These are phyloP conservation scores for Beauveria bassiana DNA, from an alignment of 2,329 filamentous ascomycete genomes.

Conservation along the genomic window DNA sequence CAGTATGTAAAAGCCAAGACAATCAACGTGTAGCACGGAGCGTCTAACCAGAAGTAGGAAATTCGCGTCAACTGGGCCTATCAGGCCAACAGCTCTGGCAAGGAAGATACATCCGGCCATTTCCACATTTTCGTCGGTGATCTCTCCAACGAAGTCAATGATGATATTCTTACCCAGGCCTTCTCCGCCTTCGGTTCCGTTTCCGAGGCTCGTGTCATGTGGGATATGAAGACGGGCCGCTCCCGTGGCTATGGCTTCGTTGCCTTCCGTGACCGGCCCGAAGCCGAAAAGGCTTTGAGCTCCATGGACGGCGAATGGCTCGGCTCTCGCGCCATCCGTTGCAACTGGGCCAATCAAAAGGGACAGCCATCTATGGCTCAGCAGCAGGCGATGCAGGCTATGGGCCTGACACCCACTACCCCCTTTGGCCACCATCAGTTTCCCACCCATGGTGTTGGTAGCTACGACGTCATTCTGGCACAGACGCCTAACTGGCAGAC, in stretches of 20 bases:
- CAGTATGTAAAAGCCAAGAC: conserved; percentile 48
- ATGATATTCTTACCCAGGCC: conserved; percentile 85
- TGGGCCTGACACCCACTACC: conserved; percentile 97
- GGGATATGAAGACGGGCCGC: conserved; percentile 99
- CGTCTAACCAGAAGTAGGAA: conserved; percentile 53
- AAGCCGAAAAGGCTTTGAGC: conserved; percentile 92
- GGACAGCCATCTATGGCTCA: conserved; percentile 98
- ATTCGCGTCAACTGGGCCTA: conserved; percentile 99
- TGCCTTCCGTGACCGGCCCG: conserved; percentile 85
- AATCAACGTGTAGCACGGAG: neutral
- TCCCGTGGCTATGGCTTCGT: conserved; percentile 98
- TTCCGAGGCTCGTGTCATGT: conserved; percentile 98
- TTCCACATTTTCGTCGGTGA: conserved; percentile 99
- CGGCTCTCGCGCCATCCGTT: conserved; percentile 93
- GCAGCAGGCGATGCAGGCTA: conserved; percentile 91
- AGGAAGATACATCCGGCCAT: conserved; percentile 96
- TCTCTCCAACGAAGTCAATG: conserved; percentile 96
- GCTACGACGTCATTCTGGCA: conserved; percentile 91
- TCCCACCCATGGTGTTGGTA: conserved; percentile 91
- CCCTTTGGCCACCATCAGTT: conserved; percentile 97
- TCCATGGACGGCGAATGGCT: conserved; percentile 99
- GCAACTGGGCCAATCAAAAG: conserved; percentile 99
- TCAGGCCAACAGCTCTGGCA: conserved; percentile 87
- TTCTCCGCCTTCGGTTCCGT: conserved; percentile 95
- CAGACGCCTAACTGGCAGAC: conserved; percentile 98